These are phyloP conservation scores for Colletotrichum sansevieriae DNA, from an alignment of 2,329 filamentous ascomycete genomes.

Conservation along the genomic window DNA sequence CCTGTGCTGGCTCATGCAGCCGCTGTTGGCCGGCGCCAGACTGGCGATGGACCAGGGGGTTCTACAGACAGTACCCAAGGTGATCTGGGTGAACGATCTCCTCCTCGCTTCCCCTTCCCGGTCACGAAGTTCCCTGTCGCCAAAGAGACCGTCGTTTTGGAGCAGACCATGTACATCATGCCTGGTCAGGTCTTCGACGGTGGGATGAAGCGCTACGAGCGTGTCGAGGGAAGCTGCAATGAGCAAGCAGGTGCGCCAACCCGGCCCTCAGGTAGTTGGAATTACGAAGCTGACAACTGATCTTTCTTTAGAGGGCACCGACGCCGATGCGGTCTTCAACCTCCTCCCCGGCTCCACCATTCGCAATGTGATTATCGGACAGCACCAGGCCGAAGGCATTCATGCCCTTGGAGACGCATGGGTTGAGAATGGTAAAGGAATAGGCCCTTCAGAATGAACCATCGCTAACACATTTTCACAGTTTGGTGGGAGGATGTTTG, in stretches of 20 bases:
- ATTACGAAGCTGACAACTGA: background rate
- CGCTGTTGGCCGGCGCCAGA: slow-evolving; percentile 44
- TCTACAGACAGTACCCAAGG: slow-evolving; percentile 46
- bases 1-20: slow-evolving; percentile 42
- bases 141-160: slow-evolving; percentile 47
- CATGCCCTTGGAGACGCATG: slow-evolving; percentile 49
- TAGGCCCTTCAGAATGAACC: rapidly evolving
- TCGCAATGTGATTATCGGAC: slow-evolving; percentile 55
- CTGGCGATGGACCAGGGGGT: slow-evolving; percentile 45
- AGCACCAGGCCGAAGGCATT: slow-evolving; percentile 51
- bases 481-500: slow-evolving; percentile 51
- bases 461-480: background rate
- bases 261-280: background rate
- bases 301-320: slow-evolving; percentile 52
- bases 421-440: slow-evolving; percentile 47
- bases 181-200: slow-evolving; percentile 51
- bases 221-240: slow-evolving; percentile 56
- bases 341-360: slow-evolving; percentile 52
- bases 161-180: slow-evolving; percentile 49
- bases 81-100: slow-evolving; percentile 46
- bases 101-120: slow-evolving; percentile 48
- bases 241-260: slow-evolving; percentile 50
- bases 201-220: slow-evolving; percentile 55
- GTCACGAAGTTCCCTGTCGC: slow-evolving; percentile 48
- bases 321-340: slow-evolving; percentile 56